Base-by-base conservation (phyloP, 441 rosid species). In the Corymbia calophylla region DNA sequence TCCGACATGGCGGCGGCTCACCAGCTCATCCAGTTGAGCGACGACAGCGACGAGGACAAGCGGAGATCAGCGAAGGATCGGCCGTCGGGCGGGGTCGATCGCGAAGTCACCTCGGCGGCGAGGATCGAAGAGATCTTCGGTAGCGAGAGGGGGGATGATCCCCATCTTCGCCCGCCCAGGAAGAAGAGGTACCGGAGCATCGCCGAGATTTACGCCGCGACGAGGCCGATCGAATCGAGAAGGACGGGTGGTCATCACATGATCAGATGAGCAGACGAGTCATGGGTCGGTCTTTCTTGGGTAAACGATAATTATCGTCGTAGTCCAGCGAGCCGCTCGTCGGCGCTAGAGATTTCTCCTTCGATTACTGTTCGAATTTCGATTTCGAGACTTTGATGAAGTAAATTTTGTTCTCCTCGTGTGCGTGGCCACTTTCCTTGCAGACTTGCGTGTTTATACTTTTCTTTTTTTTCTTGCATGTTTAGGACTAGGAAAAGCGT, bases 1-100 rank as follows among this genome's bases (percentile, higher is more conserved):
- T 85, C 54, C 32, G 97, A 94, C 87, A 86, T 92, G 93, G 92
- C 90, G 8, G 95, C 93, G 29, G 94, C 92, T 86, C 92, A 93
- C 86, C 94, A 91, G 49, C 93, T 96, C 31, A 90, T 94, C 92
- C 94, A 94, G 53, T 89, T 95, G 15, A 96, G 97, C 94, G 97
- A 94, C 62, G 97, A 96, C 94, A 96, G 94, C 62, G 97, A 94
- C 64, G 96, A 96, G 62, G 92, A 25, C 58, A 90, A 31, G 90
- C 54, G 86, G 85, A 48, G 44, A 21, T 27, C 51, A 1, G 84
- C 10, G 1, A 47, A 77, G n/a, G 84, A 27, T 17, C 51, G 73
- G 32, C 14, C 73, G 73, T 47, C 84, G 51, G 17, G 77, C 58
- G 77, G 3, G 23, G 77, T 31, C 13, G 44, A 44, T 44, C 51